Base-by-base conservation (phyloP, 2,329 filamentous ascomycete species). In the Fusarium lyarnte region DNA sequence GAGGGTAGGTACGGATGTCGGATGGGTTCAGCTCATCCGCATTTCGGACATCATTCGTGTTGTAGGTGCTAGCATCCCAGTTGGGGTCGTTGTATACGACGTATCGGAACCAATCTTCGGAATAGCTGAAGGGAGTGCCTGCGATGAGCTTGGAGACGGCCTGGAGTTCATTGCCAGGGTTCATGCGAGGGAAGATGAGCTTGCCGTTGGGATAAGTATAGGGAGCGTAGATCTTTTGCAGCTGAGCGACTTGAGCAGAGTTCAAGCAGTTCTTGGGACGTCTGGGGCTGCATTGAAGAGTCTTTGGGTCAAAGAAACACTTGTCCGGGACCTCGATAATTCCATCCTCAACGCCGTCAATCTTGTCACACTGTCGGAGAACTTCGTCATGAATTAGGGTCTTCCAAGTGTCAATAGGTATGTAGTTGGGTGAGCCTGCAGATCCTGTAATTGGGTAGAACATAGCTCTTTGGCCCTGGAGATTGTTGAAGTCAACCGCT, bases 271-370 rank as follows among this genome's bases (percentile, higher is more conserved):
- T 35, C 1, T 29, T 29, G 4, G 49, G 41, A 3, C 46, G 45
- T n/a, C 33, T 42, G 6, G 12, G 33, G 21, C 42, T 46, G 29
- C 85, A 87, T 23, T 81, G 79, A 4, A 86, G 77, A 4, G 78
- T 73, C 21, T 81, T 79, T n/a, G 81, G 83, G 60, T 83, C 79
- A 47, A 87, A 82, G 58, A 81, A 74, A 74, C 87, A 89, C 13
- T 79, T 77, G 11, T 79, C 76, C 0, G 87, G 85, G 29, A 83
- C 79, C 57, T 84, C 85, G 45, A 89, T 80, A 63, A 89, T 87
- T 21, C 81, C 82, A 64, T 89, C 87, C 4, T 78, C 69, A 2
- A 87, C 78, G 3, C 87, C 86, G 66, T 89, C 87, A 29, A 84
- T 77, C 3, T 58, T 75, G 69, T 89, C 87, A 70, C 87, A 89